A percentile compares a stretch with the other conserved stretches of the same genome.
Evolutionary conservation across 2,329 filamentous ascomycete species (phyloP).

Genomic region (Fusarium sp.): DNA sequence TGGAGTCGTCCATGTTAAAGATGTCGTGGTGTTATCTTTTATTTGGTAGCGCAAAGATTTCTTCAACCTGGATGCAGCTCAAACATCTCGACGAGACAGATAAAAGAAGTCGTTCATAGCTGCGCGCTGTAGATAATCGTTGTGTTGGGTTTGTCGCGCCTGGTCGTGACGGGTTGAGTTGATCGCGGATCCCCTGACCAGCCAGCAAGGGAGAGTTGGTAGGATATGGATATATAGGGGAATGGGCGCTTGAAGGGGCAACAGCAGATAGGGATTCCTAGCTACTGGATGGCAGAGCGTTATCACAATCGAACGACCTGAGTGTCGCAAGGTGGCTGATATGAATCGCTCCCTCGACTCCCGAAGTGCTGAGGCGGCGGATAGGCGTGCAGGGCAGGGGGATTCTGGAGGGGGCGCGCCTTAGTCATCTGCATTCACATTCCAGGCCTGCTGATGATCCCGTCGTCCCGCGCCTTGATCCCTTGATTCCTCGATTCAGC

Average conservation of each 20-base stretch:
- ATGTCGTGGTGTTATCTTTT: slow-evolving; percentile 1
- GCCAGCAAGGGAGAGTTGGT: slow-evolving; percentile 27
- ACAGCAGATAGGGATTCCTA: slow-evolving; percentile 7
- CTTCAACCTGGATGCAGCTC: slow-evolving; percentile 26
- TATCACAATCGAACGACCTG: slow-evolving; percentile 32
- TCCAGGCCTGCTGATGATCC: slow-evolving; percentile 32
- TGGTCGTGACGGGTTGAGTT: slow-evolving; percentile 1
- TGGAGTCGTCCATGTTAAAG: slow-evolving; percentile 37
- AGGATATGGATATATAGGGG: not conserved
- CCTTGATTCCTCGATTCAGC: not conserved
- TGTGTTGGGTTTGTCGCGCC: slow-evolving; percentile 7
- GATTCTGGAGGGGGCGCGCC: slow-evolving; percentile 4
- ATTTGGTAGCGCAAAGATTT: slow-evolving; percentile 24
- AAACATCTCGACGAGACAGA: slow-evolving; percentile 39
- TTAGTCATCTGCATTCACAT: slow-evolving; percentile 37
- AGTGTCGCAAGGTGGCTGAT: slow-evolving; percentile 28
- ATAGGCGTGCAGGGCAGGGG: slow-evolving; percentile 3
- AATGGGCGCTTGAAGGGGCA: not conserved
- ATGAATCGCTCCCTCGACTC: slow-evolving; percentile 20
- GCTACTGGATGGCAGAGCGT: not conserved
- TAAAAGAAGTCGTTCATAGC: slow-evolving; percentile 32
- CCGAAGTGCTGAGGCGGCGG: slow-evolving; percentile 14
- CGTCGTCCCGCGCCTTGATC: slow-evolving; percentile 9
- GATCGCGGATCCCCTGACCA: slow-evolving; percentile 22
- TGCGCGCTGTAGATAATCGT: slow-evolving; percentile 32